A percentile compares a stretch with the other conserved stretches of the same genome.
phyloP scores from a whole-genome alignment of 805 yeast species.

The Isabelozyma pseudorhagii region DNA sequence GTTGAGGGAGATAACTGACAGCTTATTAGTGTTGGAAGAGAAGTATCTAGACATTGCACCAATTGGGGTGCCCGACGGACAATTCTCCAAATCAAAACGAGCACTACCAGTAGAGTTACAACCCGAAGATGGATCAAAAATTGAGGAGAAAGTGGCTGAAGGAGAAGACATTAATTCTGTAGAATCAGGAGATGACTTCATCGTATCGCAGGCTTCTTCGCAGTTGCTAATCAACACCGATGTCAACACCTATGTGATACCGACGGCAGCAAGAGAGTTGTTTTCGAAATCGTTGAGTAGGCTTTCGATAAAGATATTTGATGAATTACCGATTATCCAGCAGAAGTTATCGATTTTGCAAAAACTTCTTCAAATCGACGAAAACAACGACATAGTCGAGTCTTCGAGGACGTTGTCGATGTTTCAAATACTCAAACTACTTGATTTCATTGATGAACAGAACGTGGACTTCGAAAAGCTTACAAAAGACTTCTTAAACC shows the following conservation, averaged over 20 bases:
- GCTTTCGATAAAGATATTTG: conserved; percentile 40
- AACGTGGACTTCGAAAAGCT: neutral
- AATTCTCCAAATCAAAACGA: conserved; percentile 18
- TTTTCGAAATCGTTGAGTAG: conserved; percentile 33
- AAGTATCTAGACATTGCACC: conserved; percentile 34
- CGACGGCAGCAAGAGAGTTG: conserved; percentile 29
- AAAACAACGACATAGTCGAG: conserved; percentile 24
- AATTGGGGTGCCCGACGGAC: conserved; percentile 32
- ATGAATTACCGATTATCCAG: conserved; percentile 33
- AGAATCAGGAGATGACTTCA: conserved; percentile 19
- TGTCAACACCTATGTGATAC: conserved; percentile 36
- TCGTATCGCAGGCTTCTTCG: conserved; percentile 33
- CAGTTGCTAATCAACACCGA: conserved; percentile 29
- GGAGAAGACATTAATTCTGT: conserved; percentile 5
- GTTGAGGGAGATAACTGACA: conserved; percentile 17
- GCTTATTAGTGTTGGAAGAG: conserved; percentile 26
- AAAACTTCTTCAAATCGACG: conserved; percentile 40
- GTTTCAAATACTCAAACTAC: conserved; percentile 26
- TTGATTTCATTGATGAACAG: conserved; percentile 4
- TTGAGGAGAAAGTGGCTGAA: neutral
- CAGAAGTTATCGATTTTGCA: conserved; percentile 46
- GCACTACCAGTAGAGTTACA: conserved; percentile 17
- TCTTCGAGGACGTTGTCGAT: conserved; percentile 31
- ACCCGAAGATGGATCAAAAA: neutral
- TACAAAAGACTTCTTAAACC: neutral